Evolutionary conservation across 2,329 filamentous ascomycete genomes (phyloP), one percentile per base, ranked within the genome.

Genomic region (Metarhizium rileyi): DNA sequence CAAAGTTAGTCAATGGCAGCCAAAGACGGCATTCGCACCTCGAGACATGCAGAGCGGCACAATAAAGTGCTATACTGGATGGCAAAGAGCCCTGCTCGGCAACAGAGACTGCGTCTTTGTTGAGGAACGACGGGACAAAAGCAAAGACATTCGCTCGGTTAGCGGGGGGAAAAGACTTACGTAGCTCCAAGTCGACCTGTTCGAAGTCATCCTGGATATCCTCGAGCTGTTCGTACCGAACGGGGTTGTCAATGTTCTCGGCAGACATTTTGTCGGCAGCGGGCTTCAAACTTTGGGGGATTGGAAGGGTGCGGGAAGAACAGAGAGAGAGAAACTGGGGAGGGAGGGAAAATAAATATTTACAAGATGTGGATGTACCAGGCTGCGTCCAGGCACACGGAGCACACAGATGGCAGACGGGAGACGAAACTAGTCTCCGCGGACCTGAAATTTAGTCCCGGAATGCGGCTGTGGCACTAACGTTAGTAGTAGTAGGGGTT

Each of bases 181-280:
- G 77, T 61, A 93, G 84, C 65, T 95, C 84, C 33, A 84, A 76
- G 69, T 96, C 90, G 33, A 83, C 82, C 60, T 90, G 81, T 52
- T 90, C 83, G 61, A 95, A 95, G 55, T 94, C 85, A 58, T 82
- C 77, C 73, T 95, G 88, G 55, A 96, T 75, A 50, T 84, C 78
- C 51, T 81, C 78, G 56, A 97, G 81, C 65, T 91, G 80, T 68
- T 89, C 85, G 68, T 88, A 90, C 52, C 76, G 78, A 53, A 84
- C 70, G 52, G 68, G 57, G 52, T 69, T 70, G 25, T 68, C 63
- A 52, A 65, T 54, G 52, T 64, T 57, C 44, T 64, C 63, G 54
- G 60, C 57, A 60, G 64, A 66, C 66, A 69, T 69, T 51, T 44
- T 62, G 56, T 42, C 47, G 50, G 53, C 49, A 59, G 50, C 49